These are phyloP conservation scores for Carex myosuroides DNA, from an alignment of 176 grass and related monocot genomes.

Conservation along the genomic window DNA sequence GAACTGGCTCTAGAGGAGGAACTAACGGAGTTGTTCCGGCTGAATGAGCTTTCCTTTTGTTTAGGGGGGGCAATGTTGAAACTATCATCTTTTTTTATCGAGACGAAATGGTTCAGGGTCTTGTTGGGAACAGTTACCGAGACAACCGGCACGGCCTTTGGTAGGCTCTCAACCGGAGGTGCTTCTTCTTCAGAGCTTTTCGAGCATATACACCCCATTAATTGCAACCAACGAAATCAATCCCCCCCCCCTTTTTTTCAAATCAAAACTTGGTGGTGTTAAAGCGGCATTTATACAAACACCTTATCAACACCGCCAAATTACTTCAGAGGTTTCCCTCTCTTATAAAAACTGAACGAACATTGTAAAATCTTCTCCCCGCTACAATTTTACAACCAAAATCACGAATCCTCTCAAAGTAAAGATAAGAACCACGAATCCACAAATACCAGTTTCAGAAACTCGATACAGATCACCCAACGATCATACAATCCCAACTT, in stretches of 20 bases:
- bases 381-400: background rate
- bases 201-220: constrained; percentile 25
- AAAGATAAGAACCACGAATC: background rate
- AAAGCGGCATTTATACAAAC: constrained; percentile 21
- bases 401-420: background rate
- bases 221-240: background rate
- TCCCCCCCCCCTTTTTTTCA: background rate
- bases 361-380: background rate
- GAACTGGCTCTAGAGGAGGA: background rate
- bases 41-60: background rate
- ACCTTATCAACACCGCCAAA: background rate
- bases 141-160: background rate
- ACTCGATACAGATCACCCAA: background rate
- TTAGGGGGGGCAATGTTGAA: background rate
- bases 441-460: background rate
- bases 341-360: background rate
- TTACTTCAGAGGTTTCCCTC: background rate
- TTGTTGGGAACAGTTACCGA: constrained; percentile 2
- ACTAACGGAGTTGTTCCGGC: background rate
- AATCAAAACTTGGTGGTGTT: background rate
- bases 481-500: background rate
- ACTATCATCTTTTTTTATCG: background rate
- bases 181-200: constrained; percentile 14
- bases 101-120: background rate
- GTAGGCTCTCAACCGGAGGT: background rate